Evolutionary conservation across 768 basidiomycete species (phyloP), one percentile per base, ranked within the genome.

Genomic region (Calocybe cyanea): DNA sequence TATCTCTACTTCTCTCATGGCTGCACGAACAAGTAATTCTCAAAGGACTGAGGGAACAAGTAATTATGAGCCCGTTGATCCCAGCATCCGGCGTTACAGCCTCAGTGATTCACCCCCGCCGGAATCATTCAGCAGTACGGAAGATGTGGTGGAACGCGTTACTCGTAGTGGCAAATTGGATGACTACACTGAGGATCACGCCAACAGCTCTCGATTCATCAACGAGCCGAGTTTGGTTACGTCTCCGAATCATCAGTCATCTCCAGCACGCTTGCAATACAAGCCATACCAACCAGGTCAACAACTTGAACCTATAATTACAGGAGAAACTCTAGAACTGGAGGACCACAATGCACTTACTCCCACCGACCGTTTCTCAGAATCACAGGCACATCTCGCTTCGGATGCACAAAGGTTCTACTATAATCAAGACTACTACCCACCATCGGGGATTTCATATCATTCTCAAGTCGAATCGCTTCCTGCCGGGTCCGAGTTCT

Each of bases 281-380:
- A 61, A 57, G 19, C 74, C 73, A 43, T 84, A 84, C 51, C 74
- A 80, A 45, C 82, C 79, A 19, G 82, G 81, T 2, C 80, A 83
- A 55, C 70, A 70, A 41, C 65, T 84, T 13, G 76, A 69, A 25
- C 81, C 82, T 0, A 83, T 84, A 34, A 67, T 77, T 43, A 83
- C 82, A 5, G 82, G 82, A 25, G 81, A 84, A 60, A 82, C 81
- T 0, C 67, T 83, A 15, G 73, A 82, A 39, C 57, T 81, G 7
- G 73, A 75, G 3, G 67, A 67, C n/a, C 50, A 42, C 56, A 59
- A 45, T 38, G 49, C 59, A 34, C 50, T 36, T 48, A 57, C 42
- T 59, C 52, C 54, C 55, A 38, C 20, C 17, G 49, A 64, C 53
- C 61, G 65, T 7, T 58, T 54, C 55, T 25, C 49, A 39, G 31